Percentiles rank a stretch among this genome's conserved stretches.
Evolutionary conservation across 768 basidiomycete genomes (phyloP).

Genomic region (Calocybe cyanea): DNA sequence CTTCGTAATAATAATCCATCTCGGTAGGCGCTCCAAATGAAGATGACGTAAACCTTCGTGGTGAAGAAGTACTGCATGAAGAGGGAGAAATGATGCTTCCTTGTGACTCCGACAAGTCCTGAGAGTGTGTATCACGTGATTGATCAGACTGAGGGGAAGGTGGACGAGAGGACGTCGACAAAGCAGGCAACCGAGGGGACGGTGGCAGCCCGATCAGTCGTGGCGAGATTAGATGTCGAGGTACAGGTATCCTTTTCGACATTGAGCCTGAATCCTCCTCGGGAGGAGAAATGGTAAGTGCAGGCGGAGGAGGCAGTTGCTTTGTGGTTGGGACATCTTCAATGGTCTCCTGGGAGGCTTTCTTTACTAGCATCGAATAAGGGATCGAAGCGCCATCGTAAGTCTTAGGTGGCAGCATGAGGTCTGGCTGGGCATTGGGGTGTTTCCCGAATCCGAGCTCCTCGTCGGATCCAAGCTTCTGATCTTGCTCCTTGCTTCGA

Average conservation of each 20-base stretch:
- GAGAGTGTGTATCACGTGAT: background rate
- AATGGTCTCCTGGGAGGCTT: background rate
- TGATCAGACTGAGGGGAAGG: constrained; percentile 2
- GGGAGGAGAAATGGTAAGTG: constrained; percentile 10
- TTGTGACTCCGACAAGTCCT: background rate
- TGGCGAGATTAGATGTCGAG: constrained; percentile 3
- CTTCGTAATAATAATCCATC: background rate
- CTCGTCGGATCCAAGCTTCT: constrained; percentile 4
- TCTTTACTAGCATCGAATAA: constrained; percentile 3
- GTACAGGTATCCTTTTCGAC: constrained; percentile 7
- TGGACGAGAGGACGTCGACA: constrained; percentile 1
- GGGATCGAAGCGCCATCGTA: constrained; percentile 8
- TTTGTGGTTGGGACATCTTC: background rate
- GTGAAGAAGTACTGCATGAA: constrained; percentile 1
- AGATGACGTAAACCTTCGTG: background rate
- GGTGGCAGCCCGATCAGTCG: constrained; percentile 6
- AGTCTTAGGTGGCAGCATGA: constrained; percentile 5
- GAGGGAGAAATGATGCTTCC: constrained; percentile 1
- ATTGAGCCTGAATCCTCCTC: constrained; percentile 3
- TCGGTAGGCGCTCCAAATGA: background rate
- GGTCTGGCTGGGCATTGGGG: constrained; percentile 1
- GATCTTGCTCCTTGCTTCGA: constrained; percentile 2
- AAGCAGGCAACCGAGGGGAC: constrained; percentile 8
- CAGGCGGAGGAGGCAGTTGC: constrained; percentile 3
- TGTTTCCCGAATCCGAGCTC: constrained; percentile 13